Conservation (phyloP, 192 early-diverging fungal species). For the Dissophora ornata region DNA sequence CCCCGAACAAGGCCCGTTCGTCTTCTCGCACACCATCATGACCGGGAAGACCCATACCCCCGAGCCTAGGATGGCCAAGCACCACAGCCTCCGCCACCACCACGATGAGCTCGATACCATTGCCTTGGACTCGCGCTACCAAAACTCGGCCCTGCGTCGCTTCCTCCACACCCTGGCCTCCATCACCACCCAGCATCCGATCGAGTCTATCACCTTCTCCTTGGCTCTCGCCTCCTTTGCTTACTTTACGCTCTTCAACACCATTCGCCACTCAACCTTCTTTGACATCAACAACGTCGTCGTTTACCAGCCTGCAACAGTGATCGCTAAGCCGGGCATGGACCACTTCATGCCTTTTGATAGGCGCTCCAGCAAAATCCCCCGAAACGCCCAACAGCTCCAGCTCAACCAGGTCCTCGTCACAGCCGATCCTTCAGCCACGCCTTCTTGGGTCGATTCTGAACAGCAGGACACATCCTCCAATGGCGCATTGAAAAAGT, state of each 20-base stretch:
- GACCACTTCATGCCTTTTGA: conserved; percentile 51
- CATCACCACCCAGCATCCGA: conserved; percentile 72
- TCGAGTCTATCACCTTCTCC: conserved; percentile 80
- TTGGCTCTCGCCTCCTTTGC: conserved; percentile 79
- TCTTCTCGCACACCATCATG: no score
- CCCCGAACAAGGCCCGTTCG: no score
- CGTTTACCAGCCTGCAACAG: conserved; percentile 57
- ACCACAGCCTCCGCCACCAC: conserved; percentile 1
- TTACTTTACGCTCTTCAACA: conserved; percentile 82
- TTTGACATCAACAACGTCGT: conserved; percentile 58
- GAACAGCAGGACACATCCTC: conserved; percentile 13
- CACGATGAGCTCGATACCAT: conserved; percentile 23
- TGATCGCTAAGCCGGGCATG: conserved; percentile 48
- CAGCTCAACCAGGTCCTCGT: conserved; percentile 73
- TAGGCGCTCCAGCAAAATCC: conserved; percentile 56
- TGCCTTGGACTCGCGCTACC: conserved; percentile 32
- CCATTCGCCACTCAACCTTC: conserved; percentile 73
- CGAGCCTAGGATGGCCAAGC: conserved; percentile 25
- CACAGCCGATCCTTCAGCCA: conserved; percentile 24
- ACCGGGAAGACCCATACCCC: conserved; percentile 53
- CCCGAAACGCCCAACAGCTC: conserved; percentile 56
- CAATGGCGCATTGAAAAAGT: conserved; percentile 43
- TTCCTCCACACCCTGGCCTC: conserved; percentile 44
- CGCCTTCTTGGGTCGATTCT: conserved; percentile 16
- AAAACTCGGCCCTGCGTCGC: conserved; percentile 46